Base-by-base conservation (phyloP, 2,329 filamentous ascomycete genomes). In the Raffaelea albimanens region DNA sequence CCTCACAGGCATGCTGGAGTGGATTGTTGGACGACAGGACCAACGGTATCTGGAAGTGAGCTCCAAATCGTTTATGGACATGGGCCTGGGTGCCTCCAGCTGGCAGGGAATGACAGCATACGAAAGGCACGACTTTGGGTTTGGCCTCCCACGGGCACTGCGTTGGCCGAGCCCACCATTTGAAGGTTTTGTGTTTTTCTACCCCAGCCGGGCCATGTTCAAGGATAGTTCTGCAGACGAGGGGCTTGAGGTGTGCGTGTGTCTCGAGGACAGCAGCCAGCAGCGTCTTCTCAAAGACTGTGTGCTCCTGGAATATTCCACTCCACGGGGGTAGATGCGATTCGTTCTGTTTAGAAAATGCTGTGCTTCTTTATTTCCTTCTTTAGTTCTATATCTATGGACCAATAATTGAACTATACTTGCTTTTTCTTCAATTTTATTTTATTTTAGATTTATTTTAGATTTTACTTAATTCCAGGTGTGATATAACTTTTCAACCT, bases 91-190 rank as follows among this genome's bases (percentile, higher is more conserved):
- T 42, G 57, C 50, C 16, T 56, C 57, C 16, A 56, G 52, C 50
- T 61, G 59, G 59, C 51, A 47, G 41, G 41, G 25, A 23, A 49
- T 48, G 45, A 38, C 46, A 4, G 8, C 48, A 10, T 50, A 48
- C 53, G 56, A 43, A 44, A 21, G 20, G 8, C 58, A 60, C 45
- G 58, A 62, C 45, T 62, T 62, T 45, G 59, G 59, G 2, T 62
- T 62, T 43, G 59, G 59, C 4, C 14, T 48, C 39, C 58, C 56
- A 9, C 20, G 23, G 8, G 48, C 46, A 10, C 16, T 51, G 21
- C 50, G 46, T 4, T 49, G 46, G 46, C 50, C 50, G 2, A 40
- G 38, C 16, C 50, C 50, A n/a, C 5, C 13, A 4, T 43, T 49
- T 21, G 47, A 47, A 38, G 47, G 44, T 21, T 51, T 51, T 29